A percentile compares a stretch with the other conserved stretches of the same genome.
These are phyloP conservation scores for Gracilaria domingensis DNA, from an alignment of 23 red algal species.

Conservation along the genomic window DNA sequence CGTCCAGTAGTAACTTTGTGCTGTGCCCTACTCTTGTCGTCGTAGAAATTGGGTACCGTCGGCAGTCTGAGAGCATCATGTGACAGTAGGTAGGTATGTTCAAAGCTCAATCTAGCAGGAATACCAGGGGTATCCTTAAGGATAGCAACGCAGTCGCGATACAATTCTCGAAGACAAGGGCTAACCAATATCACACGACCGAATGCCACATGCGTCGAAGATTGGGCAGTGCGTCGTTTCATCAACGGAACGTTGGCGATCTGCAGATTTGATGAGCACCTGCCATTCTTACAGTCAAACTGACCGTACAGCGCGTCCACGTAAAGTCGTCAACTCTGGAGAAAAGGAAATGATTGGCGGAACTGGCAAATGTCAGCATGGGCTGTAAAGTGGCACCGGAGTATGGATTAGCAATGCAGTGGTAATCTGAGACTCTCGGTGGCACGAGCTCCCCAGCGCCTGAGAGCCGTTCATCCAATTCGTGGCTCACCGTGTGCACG, in stretches of 20 bases:
- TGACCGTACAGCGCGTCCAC: background rate
- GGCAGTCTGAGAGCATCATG: too few species aligned
- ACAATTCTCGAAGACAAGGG: too few species aligned
- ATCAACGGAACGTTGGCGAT: slow-evolving; percentile 13
- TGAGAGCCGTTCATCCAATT: slow-evolving; percentile 50
- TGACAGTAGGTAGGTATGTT: too few species aligned
- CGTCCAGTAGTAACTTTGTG: too few species aligned
- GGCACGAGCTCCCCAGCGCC: slow-evolving; percentile 28
- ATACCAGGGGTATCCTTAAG: too few species aligned
- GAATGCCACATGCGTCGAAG: background rate
- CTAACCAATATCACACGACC: too few species aligned
- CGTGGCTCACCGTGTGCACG: slow-evolving; percentile 32
- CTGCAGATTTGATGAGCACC: background rate
- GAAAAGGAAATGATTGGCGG: background rate
- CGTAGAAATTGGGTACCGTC: too few species aligned
- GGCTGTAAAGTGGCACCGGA: background rate
- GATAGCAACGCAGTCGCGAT: too few species aligned
- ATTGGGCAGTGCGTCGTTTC: background rate
- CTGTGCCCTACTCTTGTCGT: too few species aligned
- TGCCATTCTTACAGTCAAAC: background rate
- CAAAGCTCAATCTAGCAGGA: too few species aligned
- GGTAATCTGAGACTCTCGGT: background rate
- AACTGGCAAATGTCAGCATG: background rate
- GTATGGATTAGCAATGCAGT: background rate
- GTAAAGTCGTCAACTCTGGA: background rate